These are phyloP conservation scores for Wickerhamomyces ciferrii DNA, from an alignment of 805 yeast species.

Conservation along the genomic window DNA sequence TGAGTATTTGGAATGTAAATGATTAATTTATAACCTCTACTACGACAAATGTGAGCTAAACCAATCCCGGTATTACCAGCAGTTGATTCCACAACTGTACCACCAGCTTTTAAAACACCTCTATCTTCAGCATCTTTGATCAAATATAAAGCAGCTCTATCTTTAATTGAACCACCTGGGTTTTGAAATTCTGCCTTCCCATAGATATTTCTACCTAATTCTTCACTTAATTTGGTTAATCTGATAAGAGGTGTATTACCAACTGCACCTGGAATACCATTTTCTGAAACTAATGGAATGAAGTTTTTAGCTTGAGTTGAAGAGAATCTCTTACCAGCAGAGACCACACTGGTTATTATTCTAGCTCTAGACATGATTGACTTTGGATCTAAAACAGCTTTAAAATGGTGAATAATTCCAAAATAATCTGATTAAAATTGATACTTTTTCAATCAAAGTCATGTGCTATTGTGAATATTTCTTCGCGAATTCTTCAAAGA, in stretches of 20 bases:
- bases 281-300: constrained; percentile 54
- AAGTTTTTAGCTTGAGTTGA: constrained; percentile 1
- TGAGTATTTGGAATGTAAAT: constrained; percentile 93
- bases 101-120: constrained; percentile 66
- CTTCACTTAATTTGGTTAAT: constrained; percentile 49
- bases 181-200: constrained; percentile 92
- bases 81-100: constrained; percentile 88
- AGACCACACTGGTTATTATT: not conserved
- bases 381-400: no score
- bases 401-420: no score
- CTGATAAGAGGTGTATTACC: constrained; percentile 89
- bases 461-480: not conserved
- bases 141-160: constrained; percentile 78
- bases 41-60: constrained; percentile 73
- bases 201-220: constrained; percentile 67
- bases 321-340: not conserved
- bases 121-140: constrained; percentile 72
- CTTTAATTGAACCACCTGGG: constrained; percentile 92
- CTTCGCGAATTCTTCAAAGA: not conserved
- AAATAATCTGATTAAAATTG: no score
- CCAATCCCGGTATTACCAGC: constrained; percentile 98
- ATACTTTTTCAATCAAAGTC: not conserved
- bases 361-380: not conserved
- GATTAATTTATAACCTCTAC: constrained; percentile 79
- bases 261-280: constrained; percentile 76